phyloP scores from a whole-genome alignment of 139 green algal genomes.

The Chlamydomonas applanata region DNA sequence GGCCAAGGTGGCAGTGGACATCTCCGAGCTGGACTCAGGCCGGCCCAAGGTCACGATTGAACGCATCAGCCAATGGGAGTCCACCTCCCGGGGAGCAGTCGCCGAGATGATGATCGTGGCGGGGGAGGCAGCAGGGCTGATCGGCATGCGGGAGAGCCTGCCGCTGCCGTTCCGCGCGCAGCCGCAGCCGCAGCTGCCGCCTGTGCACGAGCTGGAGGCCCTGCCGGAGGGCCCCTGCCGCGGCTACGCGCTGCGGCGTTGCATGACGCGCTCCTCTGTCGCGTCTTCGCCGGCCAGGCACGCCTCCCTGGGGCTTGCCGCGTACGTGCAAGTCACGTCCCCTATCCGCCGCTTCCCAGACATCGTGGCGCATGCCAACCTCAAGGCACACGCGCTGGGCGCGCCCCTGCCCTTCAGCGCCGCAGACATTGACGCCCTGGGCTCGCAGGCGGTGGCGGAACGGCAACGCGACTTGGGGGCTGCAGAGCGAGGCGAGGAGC shows the following conservation, averaged over 20 bases:
- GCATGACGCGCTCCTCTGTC: slow-evolving; percentile 70
- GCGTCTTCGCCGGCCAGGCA: slow-evolving; percentile 44
- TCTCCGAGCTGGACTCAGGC: slow-evolving; percentile 11
- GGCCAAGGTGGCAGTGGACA: slow-evolving; percentile 18
- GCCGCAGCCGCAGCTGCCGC: slow-evolving; percentile 41
- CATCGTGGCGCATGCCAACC: slow-evolving; percentile 78
- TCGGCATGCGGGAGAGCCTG: slow-evolving; percentile 32
- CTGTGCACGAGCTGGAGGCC: slow-evolving; percentile 22
- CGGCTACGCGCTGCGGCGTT: slow-evolving; percentile 50
- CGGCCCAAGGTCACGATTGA: slow-evolving; percentile 23
- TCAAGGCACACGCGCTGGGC: slow-evolving; percentile 61
- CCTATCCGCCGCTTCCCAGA: slow-evolving; percentile 73
- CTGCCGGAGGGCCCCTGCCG: slow-evolving; percentile 68
- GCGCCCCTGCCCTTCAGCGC: slow-evolving; percentile 36
- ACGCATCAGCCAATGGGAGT: slow-evolving; percentile 29
- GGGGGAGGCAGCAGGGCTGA: slow-evolving; percentile 53
- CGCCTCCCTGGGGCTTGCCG: slow-evolving; percentile 65
- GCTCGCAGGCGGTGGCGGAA: slow-evolving; percentile 6
- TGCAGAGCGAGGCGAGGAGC: slow-evolving; percentile 50
- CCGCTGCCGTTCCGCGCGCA: slow-evolving; percentile 58
- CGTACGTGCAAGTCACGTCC: slow-evolving; percentile 79
- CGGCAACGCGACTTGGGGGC: slow-evolving; percentile 25
- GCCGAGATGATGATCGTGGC: slow-evolving; percentile 91
- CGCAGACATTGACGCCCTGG: slow-evolving; percentile 27
- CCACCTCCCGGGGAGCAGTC: slow-evolving; percentile 52